These are phyloP conservation scores for Candida coquimbonensis DNA, from an alignment of 805 yeast species.

Conservation along the genomic window DNA sequence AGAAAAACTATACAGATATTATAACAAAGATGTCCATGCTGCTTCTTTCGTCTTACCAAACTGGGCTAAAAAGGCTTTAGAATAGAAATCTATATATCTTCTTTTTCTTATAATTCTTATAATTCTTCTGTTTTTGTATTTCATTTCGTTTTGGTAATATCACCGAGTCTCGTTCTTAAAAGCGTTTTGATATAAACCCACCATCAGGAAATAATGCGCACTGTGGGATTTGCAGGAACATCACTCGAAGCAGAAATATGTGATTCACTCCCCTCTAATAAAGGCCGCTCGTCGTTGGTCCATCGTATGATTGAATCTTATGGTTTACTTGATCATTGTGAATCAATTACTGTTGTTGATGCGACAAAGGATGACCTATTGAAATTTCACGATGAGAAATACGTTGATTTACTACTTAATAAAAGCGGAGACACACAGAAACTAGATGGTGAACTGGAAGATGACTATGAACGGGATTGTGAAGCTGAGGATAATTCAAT, in stretches of 20 bases:
- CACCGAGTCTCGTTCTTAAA: neutral
- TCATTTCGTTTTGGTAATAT: too few relatives aligned
- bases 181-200: neutral
- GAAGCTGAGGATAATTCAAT: neutral
- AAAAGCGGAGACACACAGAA: neutral
- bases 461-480: neutral
- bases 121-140: neutral
- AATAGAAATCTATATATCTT: slow-evolving; percentile 10
- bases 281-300: slow-evolving; percentile 41
- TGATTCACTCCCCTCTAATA: slow-evolving; percentile 48
- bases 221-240: slow-evolving; percentile 1
- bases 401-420: slow-evolving; percentile 29
- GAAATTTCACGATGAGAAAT: slow-evolving; percentile 43
- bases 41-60: slow-evolving; percentile 91
- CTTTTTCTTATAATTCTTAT: too few relatives aligned
- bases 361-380: slow-evolving; percentile 33
- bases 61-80: slow-evolving; percentile 63
- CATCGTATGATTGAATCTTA: slow-evolving; percentile 35
- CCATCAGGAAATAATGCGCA: neutral
- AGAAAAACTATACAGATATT: slow-evolving; percentile 63
- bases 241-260: slow-evolving; percentile 12
- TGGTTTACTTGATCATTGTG: slow-evolving; percentile 25
- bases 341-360: slow-evolving; percentile 19
- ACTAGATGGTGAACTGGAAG: slow-evolving; percentile 1
- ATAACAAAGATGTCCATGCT: slow-evolving; percentile 74